Evolutionary conservation across 176 grass and related monocot genomes (phyloP).

Genomic region (Tillandsia leiboldiana): DNA sequence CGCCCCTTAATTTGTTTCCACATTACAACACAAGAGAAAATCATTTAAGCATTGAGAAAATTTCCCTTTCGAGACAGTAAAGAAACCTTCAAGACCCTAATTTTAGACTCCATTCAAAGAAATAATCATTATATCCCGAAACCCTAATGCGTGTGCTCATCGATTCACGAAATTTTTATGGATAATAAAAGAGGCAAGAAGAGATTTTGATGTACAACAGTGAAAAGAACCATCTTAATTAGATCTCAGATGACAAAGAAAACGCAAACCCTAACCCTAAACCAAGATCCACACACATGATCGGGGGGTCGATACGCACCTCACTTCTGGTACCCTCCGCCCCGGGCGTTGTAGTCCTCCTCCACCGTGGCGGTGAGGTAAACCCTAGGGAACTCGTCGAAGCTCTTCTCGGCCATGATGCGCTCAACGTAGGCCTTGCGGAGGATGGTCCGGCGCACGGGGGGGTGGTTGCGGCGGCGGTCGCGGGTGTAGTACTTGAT

Average conservation of each 20-base stretch:
- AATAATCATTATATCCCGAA: no score
- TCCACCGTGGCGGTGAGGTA: conserved; percentile 48
- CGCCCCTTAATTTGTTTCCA: no score
- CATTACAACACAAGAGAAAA: no score
- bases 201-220: no score
- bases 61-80: no score
- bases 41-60: no score
- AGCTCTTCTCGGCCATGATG: conserved; percentile 84
- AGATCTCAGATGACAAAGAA: neutral
- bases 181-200: neutral
- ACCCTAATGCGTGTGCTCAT: neutral
- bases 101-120: neutral
- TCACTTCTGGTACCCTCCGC: conserved; percentile 87
- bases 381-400: conserved; percentile 59
- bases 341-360: conserved; percentile 55
- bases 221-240: neutral
- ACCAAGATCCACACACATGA: neutral
- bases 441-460: conserved; percentile 62
- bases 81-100: neutral
- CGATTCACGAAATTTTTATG: neutral
- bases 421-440: conserved; percentile 66
- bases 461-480: conserved; percentile 53
- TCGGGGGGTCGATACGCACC: conserved; percentile 15
- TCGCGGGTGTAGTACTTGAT: conserved; percentile 95
- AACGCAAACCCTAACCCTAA: conserved; percentile 22